Conservation (phyloP, 176 grass and related monocot species). For the Oryza brachyantha region DNA sequence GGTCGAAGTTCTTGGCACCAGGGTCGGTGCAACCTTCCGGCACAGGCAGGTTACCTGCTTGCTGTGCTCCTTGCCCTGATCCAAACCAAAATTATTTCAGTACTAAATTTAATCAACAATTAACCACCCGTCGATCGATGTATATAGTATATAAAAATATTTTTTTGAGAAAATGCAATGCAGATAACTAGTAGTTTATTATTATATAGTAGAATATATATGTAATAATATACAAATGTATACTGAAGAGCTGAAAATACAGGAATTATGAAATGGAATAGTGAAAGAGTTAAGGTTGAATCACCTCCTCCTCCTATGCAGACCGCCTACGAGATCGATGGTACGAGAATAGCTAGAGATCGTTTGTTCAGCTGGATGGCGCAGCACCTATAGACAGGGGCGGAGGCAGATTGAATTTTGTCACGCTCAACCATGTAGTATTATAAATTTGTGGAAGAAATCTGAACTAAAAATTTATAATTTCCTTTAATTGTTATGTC, state of each 20-base stretch:
- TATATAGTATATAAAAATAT: background rate
- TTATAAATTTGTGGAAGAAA: too few species aligned
- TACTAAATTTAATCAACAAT: background rate
- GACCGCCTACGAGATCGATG: background rate
- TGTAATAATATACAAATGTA: background rate
- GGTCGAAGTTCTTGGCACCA: slow-evolving; percentile 61
- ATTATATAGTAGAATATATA: background rate
- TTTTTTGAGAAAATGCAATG: background rate
- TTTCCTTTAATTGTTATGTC: too few species aligned
- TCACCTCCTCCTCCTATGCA: slow-evolving; percentile 34
- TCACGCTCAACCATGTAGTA: too few species aligned
- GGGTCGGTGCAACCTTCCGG: slow-evolving; percentile 78
- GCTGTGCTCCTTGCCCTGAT: slow-evolving; percentile 70
- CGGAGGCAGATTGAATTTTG: too few species aligned
- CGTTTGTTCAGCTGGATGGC: too few species aligned
- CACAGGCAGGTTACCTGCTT: slow-evolving; percentile 56
- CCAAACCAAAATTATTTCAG: background rate
- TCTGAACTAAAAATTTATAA: too few species aligned
- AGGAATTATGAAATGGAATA: background rate
- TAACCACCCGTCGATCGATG: background rate
- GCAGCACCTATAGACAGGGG: too few species aligned
- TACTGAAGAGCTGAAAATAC: background rate
- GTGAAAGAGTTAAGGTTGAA: background rate
- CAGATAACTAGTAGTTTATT: too few species aligned
- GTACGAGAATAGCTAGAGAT: background rate